These are phyloP conservation scores for Trichoderma sp. DNA, from an alignment of 2,329 filamentous ascomycete species.

Conservation along the genomic window DNA sequence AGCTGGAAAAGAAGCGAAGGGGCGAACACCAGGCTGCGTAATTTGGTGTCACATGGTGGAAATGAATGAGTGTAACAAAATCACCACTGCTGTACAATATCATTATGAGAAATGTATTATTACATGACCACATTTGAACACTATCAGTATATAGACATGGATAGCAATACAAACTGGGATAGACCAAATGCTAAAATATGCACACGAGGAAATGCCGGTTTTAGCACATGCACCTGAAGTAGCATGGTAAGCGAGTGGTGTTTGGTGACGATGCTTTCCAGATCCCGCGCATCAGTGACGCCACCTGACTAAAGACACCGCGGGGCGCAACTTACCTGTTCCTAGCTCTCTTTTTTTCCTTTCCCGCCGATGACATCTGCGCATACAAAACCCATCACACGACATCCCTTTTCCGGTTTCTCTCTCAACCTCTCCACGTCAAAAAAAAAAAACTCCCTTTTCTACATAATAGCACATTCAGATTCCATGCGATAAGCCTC, in stretches of 20 bases:
- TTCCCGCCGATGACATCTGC: slow-evolving; percentile 10
- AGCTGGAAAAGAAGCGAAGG: slow-evolving; percentile 40
- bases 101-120: slow-evolving; percentile 7
- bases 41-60: slow-evolving; percentile 16
- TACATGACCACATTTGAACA: not conserved
- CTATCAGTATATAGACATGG: not conserved
- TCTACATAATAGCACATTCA: not conserved
- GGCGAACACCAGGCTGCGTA: slow-evolving; percentile 29
- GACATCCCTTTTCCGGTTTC: not conserved
- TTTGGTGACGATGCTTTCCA: not conserved
- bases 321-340: slow-evolving; percentile 15
- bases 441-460: too few species aligned
- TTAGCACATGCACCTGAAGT: not conserved
- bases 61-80: slow-evolving; percentile 6
- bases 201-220: not conserved
- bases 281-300: slow-evolving; percentile 1
- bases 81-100: slow-evolving; percentile 11
- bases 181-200: not conserved
- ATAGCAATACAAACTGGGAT: not conserved
- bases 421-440: not conserved
- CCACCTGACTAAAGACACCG: slow-evolving; percentile 18
- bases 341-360: slow-evolving; percentile 9
- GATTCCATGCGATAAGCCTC: not conserved
- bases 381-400: not conserved
- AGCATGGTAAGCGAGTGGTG: not conserved